phyloP scores from a whole-genome alignment of 2,329 filamentous ascomycete species.

The Pseudocercospora cruenta region DNA sequence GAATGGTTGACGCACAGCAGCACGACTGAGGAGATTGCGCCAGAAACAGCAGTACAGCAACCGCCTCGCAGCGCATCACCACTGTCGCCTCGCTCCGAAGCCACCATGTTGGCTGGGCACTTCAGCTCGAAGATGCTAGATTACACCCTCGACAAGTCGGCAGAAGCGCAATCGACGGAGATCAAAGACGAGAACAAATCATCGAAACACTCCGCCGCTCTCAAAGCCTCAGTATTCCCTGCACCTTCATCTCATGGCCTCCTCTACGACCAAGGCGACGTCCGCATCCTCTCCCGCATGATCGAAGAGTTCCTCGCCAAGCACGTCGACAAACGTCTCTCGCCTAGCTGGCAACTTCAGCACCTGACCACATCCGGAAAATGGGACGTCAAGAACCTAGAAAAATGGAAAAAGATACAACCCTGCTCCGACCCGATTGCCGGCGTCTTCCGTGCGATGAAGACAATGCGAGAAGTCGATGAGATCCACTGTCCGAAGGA shows the following conservation, averaged over 20 bases:
- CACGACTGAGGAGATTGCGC: neutral
- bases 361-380: slow-evolving; percentile 88
- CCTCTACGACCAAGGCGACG: slow-evolving; percentile 76
- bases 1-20: slow-evolving; percentile 37
- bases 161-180: neutral
- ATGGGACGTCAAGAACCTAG: slow-evolving; percentile 96
- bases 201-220: slow-evolving; percentile 44
- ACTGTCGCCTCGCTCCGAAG: neutral
- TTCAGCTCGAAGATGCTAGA: neutral
- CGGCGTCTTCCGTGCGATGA: slow-evolving; percentile 82
- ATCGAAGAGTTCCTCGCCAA: slow-evolving; percentile 79
- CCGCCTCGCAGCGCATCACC: neutral
- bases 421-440: slow-evolving; percentile 62
- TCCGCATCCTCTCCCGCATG: slow-evolving; percentile 76
- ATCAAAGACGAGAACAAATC: slow-evolving; percentile 27
- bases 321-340: slow-evolving; percentile 76
- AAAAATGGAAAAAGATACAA: slow-evolving; percentile 74
- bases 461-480: slow-evolving; percentile 89
- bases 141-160: neutral
- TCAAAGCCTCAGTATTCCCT: slow-evolving; percentile 73
- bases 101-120: neutral
- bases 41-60: neutral
- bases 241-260: slow-evolving; percentile 80
- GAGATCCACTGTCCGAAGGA: slow-evolving; percentile 74
- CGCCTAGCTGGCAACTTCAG: slow-evolving; percentile 86